Evolutionary conservation across 75 land plant genomes (phyloP), one percentile per base, ranked within the genome.

Genomic region (Selaginella moellendorffii): DNA sequence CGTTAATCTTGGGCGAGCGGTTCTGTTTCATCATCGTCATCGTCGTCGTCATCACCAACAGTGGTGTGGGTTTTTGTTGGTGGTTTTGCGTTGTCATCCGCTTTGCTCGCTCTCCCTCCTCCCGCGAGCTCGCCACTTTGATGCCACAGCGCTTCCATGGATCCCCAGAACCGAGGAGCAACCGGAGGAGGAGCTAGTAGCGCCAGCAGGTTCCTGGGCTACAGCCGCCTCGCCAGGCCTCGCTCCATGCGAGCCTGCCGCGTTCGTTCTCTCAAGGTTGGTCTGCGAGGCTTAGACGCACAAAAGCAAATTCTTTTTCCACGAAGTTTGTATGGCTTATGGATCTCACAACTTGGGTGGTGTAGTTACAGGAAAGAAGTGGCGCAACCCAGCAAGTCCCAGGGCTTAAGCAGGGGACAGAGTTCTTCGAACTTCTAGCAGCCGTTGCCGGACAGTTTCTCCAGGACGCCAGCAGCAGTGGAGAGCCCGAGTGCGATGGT

Each of bases 371-470:
- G 46, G 46, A 36, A 14, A 36, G 46, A 36, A 36, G 14, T 36
- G 46, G 10, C 46, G 46, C 10, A 5, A 36, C 5, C 46, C 46
- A 36, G 14, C 46, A 36, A 36, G 46, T 36, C 10, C 46, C 46
- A 36, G 46, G 46, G 46, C 46, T 36, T 36, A 36, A 36, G 14
- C 46, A 36, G 46, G 46, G 46, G 5, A 36, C 46, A 36, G 46
- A 36, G 46, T 81, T 86, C 54, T 89, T 93, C 67, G 90, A 93
- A 26, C 74, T 93, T 20, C 71, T 93, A 63, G 99, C 99, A 8
- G 74, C 83, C 24, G 90, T 93, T 29, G 99, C 99, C 58, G 96
- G 85, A 20, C 78, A 82, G 65, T 64, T 93, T 20, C 72, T 93
- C 29, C 78, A 69, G 30, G 83, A 83, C 5, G 22, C 59, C 22